Base-by-base conservation (phyloP, 345 rosid species). In the Camelina neglecta region DNA sequence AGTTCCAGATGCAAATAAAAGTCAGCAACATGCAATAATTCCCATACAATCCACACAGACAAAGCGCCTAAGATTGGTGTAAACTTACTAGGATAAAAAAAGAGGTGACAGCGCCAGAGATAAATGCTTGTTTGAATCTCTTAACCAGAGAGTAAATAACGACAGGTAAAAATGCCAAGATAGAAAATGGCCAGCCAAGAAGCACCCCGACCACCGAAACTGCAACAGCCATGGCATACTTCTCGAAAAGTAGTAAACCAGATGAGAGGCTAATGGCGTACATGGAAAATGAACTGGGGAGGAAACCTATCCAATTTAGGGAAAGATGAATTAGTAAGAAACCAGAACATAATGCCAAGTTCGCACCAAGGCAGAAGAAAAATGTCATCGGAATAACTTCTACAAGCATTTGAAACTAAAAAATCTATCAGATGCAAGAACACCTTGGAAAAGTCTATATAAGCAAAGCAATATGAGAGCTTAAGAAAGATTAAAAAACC, bases 211-310 rank as follows among this genome's bases (percentile, higher is more conserved):
- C 42, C 50, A 87, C 88, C 53, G 99, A 88, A 76, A 87, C 88
- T 56, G 88, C 85, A 61, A 95, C 96, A 67, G 97, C 90, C 84
- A 73, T 68, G 47, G 84, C 87, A 56, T 81, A 88, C 74, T 88
- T 90, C 76, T 85, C 96, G 23, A 95, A 90, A 74, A 95, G 96
- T 80, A 95, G 85, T 33, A 95, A 81, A 54, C 99, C 99, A 6
- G 93, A 95, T 2, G 96, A 83, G 65, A 95, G 99, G 80, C 97
- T 92, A 81, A 92, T 87, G 23, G 97, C 96, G 83, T 95, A 90
- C 97, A 95, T 92, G 18, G 99, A 89, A 84, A 95, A 95, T 21
- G 99, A 95, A 83, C 99, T 95, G 12, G 99, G 99, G 79, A 95
- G 85, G 65, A 95, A 92, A 80, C 99, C 99, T 95, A 76, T 69